Evolutionary conservation across 352 stramenopile species (phyloP).

Genomic region (Globisporangium paddicum): DNA sequence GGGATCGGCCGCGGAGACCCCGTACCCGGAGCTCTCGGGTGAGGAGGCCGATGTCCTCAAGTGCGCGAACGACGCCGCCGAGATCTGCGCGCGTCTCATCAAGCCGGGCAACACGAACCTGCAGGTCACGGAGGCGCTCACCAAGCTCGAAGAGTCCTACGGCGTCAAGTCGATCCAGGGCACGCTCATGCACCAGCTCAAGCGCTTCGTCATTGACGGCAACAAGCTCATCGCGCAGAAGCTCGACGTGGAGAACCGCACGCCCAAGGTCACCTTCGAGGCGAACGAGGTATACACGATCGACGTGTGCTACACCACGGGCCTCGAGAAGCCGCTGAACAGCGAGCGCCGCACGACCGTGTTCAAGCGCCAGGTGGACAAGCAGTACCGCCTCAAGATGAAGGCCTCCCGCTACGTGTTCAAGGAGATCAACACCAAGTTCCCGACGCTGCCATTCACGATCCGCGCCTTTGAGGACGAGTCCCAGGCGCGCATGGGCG

Average conservation of each 20-base stretch:
- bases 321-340: constrained; percentile 93
- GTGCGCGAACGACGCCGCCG: constrained; percentile 96
- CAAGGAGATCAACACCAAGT: constrained; percentile 98
- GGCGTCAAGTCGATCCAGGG: constrained; percentile 96
- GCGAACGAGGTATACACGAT: constrained; percentile 98
- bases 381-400: constrained; percentile 96
- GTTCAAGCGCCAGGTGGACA: constrained; percentile 99
- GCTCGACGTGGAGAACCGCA: constrained; percentile 88
- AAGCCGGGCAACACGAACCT: constrained; percentile 96
- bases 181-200: constrained; percentile 99
- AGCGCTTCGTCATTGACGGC: constrained; percentile 98
- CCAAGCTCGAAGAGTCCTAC: constrained; percentile 94
- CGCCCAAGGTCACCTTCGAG: constrained; percentile 92
- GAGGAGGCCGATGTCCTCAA: constrained; percentile 94
- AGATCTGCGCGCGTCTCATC: constrained; percentile 96
- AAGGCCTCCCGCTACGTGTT: constrained; percentile 95
- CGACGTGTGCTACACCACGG: constrained; percentile 98
- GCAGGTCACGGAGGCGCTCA: constrained; percentile 94
- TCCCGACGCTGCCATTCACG: constrained; percentile 98
- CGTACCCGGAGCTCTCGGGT: constrained; percentile 58
- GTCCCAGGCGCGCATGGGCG: constrained; percentile 95
- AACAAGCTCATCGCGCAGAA: constrained; percentile 95
- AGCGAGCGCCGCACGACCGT: constrained; percentile 95
- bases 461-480: constrained; percentile 96
- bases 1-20: constrained; percentile 43